phyloP scores from a whole-genome alignment of 2,329 filamentous ascomycete genomes.

The Tolypocladium nubicola region DNA sequence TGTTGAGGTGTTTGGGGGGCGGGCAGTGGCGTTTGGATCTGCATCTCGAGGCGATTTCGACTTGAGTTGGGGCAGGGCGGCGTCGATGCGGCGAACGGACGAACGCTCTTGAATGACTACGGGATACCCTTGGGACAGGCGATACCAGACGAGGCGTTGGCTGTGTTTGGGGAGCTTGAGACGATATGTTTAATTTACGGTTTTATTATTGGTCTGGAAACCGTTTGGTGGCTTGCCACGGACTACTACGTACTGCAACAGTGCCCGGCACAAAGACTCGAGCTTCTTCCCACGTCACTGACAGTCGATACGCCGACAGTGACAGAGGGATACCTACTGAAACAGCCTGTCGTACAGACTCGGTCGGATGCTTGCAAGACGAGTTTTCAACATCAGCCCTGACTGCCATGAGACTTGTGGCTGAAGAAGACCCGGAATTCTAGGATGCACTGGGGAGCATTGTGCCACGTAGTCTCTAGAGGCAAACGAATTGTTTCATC shows the following conservation, averaged over 20 bases:
- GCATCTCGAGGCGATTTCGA: background rate
- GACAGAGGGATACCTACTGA: background rate
- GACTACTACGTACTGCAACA: no score
- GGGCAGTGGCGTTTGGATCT: background rate
- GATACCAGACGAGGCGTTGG: background rate
- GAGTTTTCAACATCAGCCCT: background rate
- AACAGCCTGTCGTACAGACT: background rate
- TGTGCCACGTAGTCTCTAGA: background rate
- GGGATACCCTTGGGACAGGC: background rate
- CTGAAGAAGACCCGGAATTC: background rate
- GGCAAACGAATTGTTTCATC: background rate
- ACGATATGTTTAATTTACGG: background rate
- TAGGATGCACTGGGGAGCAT: background rate
- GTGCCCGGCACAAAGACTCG: background rate
- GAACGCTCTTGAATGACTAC: background rate
- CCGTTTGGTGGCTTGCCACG: no score
- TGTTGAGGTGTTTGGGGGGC: background rate
- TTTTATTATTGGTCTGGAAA: no score
- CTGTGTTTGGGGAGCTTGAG: background rate
- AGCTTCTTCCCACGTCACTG: background rate
- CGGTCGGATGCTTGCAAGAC: background rate
- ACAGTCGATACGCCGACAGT: background rate
- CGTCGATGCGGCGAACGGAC: background rate
- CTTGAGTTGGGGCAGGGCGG: background rate
- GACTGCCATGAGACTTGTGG: background rate